A percentile compares a stretch with the other conserved stretches of the same genome.
Evolutionary conservation across 257 asterid species (phyloP).

Genomic region (Nicotiana tomentosiformis): DNA sequence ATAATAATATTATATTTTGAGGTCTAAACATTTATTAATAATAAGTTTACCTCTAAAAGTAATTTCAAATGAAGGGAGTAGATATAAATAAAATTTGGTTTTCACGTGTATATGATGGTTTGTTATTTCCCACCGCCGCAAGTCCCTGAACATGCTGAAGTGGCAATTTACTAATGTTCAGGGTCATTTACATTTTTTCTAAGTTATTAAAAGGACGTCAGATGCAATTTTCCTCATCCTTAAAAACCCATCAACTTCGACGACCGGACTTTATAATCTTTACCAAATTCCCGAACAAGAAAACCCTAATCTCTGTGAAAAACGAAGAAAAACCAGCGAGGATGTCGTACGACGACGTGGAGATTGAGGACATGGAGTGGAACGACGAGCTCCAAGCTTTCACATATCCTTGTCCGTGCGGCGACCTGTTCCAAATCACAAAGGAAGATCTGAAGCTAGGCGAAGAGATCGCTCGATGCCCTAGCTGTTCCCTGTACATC

Average conservation of each 20-base stretch:
- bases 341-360: slow-evolving; percentile 98
- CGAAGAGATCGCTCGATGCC: slow-evolving; percentile 91
- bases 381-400: slow-evolving; percentile 63
- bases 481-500: slow-evolving; percentile 88
- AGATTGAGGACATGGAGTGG: slow-evolving; percentile 99
- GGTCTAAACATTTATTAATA: too few relatives aligned
- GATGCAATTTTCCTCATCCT: not conserved
- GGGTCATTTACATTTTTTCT: not conserved
- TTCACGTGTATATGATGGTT: too few relatives aligned
- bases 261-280: not conserved
- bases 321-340: not conserved
- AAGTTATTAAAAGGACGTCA: not conserved
- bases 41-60: not conserved
- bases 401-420: slow-evolving; percentile 95
- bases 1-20: not conserved
- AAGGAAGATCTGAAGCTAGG: slow-evolving; percentile 75
- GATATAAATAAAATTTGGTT: too few relatives aligned
- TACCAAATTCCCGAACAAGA: not conserved
- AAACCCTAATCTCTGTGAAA: not conserved
- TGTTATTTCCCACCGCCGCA: not conserved
- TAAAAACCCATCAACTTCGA: not conserved
- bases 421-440: slow-evolving; percentile 85
- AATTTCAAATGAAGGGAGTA: too few relatives aligned
- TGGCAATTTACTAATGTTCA: not conserved
- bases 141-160: not conserved